A percentile compares a stretch with the other conserved stretches of the same genome.
These are phyloP conservation scores for Beverwykella pulmonaria DNA, from an alignment of 495 filamentous ascomycete species.

Conservation along the genomic window DNA sequence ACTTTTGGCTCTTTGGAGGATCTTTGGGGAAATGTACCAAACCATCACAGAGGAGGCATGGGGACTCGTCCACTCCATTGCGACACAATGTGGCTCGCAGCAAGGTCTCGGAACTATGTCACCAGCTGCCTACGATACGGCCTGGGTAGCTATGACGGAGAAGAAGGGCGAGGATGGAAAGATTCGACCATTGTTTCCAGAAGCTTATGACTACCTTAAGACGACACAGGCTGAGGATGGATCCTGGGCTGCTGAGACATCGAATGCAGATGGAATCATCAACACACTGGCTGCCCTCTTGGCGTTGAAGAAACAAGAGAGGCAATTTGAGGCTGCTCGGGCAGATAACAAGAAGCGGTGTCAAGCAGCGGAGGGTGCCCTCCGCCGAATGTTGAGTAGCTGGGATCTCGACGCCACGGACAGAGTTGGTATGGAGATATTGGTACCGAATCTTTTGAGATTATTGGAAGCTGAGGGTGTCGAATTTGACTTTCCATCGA, in stretches of 20 bases:
- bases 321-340: background rate
- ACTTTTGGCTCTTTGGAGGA: background rate
- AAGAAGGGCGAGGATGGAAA: conserved; percentile 19
- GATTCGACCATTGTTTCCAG: conserved; percentile 19
- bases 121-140: conserved; percentile 30
- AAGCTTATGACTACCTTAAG: conserved; percentile 29
- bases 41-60: conserved; percentile 30
- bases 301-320: conserved; percentile 24
- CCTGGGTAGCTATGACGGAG: conserved; percentile 33
- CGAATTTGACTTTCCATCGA: conserved; percentile 26
- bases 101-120: conserved; percentile 29
- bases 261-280: conserved; percentile 32
- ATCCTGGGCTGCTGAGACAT: conserved; percentile 29
- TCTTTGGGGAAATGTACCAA: conserved; percentile 22
- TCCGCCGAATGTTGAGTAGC: conserved; percentile 12
- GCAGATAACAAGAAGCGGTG: conserved; percentile 18
- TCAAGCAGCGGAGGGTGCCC: conserved; percentile 16
- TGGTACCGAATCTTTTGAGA: conserved; percentile 28
- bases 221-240: conserved; percentile 28
- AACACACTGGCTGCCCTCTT: conserved; percentile 33
- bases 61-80: conserved; percentile 21
- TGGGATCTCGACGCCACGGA: conserved; percentile 28
- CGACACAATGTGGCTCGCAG: conserved; percentile 15
- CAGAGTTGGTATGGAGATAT: conserved; percentile 28
- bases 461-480: conserved; percentile 27